Evolutionary conservation across 2,329 filamentous ascomycete genomes (phyloP).

Genomic region (Ascochyta clinopodiicola): DNA sequence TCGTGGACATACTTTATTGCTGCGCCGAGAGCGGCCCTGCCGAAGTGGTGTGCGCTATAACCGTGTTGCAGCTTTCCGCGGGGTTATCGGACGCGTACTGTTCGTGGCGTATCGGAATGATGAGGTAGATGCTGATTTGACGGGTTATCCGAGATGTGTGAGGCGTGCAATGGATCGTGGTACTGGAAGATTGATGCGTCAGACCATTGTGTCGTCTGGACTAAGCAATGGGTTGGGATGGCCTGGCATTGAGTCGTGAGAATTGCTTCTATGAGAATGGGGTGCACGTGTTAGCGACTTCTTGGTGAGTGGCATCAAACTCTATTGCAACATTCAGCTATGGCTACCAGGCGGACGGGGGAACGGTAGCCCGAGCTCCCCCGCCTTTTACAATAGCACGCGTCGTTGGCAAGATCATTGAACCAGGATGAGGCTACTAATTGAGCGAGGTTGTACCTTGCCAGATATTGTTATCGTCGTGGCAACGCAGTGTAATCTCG

Average conservation of each 20-base stretch:
- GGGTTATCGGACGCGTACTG: background rate
- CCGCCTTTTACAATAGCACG: slow-evolving; percentile 10
- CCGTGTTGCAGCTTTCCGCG: slow-evolving; percentile 3
- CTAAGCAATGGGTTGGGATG: slow-evolving; percentile 4
- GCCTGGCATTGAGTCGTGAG: slow-evolving; percentile 1
- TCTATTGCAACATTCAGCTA: slow-evolving; percentile 4
- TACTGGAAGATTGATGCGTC: slow-evolving; percentile 4
- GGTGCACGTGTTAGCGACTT: background rate
- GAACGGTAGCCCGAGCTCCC: slow-evolving; percentile 12
- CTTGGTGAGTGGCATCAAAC: background rate
- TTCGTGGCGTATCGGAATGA: background rate
- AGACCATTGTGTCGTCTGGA: background rate
- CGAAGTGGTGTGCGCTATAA: background rate
- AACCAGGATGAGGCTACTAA: background rate
- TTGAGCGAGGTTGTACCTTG: background rate
- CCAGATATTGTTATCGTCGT: background rate
- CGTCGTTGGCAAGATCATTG: background rate
- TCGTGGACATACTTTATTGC: background rate
- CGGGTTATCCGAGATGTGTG: background rate
- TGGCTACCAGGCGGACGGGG: slow-evolving; percentile 15
- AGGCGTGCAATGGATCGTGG: background rate
- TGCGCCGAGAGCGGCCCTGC: slow-evolving; percentile 5
- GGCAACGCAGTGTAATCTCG: slow-evolving; percentile 4
- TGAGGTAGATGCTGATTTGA: too few relatives aligned
- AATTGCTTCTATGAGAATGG: slow-evolving; percentile 7